phyloP scores from a whole-genome alignment of 2,329 filamentous ascomycete species.

The Microdochium trichocladiopsis region DNA sequence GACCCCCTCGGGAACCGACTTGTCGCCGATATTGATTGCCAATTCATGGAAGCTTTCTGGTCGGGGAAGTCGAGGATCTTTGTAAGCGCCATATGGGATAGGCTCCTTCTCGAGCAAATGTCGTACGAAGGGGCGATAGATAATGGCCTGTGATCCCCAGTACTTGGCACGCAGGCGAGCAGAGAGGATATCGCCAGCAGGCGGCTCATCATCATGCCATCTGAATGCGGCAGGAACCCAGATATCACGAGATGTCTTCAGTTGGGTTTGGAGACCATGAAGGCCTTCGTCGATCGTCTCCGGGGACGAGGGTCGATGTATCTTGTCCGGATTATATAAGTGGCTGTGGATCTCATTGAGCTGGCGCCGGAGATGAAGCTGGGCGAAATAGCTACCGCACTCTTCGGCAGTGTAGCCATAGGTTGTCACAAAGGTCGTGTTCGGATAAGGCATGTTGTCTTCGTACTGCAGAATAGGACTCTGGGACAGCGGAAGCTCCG shows the following conservation, averaged over 20 bases:
- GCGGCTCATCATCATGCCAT: conserved; percentile 62
- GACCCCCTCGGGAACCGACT: conserved; percentile 25
- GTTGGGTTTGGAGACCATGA: conserved; percentile 37
- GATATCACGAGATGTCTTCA: conserved; percentile 31
- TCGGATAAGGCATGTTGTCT: conserved; percentile 60
- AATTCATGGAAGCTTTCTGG: conserved; percentile 6
- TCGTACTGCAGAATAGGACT: conserved; percentile 56
- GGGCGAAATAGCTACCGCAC: conserved; percentile 53
- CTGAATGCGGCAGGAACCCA: conserved; percentile 43
- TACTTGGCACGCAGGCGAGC: conserved; percentile 89
- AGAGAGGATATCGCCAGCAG: conserved; percentile 68
- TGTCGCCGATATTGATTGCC: conserved; percentile 6
- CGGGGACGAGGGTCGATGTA: not conserved
- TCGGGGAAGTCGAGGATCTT: conserved; percentile 7
- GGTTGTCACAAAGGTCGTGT: conserved; percentile 36
- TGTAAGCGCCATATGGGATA: conserved; percentile 13
- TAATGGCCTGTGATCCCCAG: conserved; percentile 86
- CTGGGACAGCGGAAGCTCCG: conserved; percentile 66
- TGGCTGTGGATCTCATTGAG: conserved; percentile 56
- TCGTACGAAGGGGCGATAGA: conserved; percentile 69
- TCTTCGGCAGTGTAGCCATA: conserved; percentile 39
- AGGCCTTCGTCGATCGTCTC: conserved; percentile 16
- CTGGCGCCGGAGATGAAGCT: conserved; percentile 57
- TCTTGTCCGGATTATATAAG: conserved; percentile 38
- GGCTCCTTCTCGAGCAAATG: conserved; percentile 39